Conservation (phyloP, 225 moss, liverwort and hornwort genomes). For the Thuidium tamariscinum region DNA sequence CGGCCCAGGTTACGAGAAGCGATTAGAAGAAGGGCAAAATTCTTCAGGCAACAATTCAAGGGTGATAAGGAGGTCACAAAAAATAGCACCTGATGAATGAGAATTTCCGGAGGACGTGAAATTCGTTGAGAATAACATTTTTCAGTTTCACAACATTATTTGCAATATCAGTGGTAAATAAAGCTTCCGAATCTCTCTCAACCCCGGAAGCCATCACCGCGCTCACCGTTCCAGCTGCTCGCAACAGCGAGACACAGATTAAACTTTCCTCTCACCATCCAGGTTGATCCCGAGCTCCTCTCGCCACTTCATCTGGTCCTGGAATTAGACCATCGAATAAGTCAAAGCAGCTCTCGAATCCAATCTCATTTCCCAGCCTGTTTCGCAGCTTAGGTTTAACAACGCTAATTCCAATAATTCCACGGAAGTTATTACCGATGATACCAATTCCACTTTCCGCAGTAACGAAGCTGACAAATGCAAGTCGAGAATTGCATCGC, state of each 20-base stretch:
- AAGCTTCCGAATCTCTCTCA: conserved; percentile 15
- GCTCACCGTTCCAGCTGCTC: conserved; percentile 24
- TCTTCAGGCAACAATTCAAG: not conserved
- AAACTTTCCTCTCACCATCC: conserved; percentile 31
- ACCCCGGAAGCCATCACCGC: conserved; percentile 30
- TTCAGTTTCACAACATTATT: conserved; percentile 65
- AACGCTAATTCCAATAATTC: not conserved
- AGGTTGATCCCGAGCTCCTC: conserved; percentile 11
- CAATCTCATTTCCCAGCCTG: not conserved
- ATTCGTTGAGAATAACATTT: conserved; percentile 88
- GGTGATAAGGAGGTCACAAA: not conserved
- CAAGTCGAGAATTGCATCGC: not conserved
- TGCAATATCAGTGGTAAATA: conserved; percentile 69
- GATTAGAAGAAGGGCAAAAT: not conserved
- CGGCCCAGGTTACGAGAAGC: not conserved
- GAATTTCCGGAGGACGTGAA: conserved; percentile 82
- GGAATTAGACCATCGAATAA: not conserved
- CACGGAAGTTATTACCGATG: not conserved
- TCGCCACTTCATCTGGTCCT: conserved; percentile 3
- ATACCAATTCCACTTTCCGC: not conserved
- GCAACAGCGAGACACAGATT: conserved; percentile 6
- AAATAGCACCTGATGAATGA: conserved; percentile 60
- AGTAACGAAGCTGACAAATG: not conserved
- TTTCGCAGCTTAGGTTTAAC: conserved; percentile 10
- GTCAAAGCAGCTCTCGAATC: conserved; percentile 8